phyloP scores from a whole-genome alignment of 164 flowering plant genomes.

The Cinnamomum micranthum region DNA sequence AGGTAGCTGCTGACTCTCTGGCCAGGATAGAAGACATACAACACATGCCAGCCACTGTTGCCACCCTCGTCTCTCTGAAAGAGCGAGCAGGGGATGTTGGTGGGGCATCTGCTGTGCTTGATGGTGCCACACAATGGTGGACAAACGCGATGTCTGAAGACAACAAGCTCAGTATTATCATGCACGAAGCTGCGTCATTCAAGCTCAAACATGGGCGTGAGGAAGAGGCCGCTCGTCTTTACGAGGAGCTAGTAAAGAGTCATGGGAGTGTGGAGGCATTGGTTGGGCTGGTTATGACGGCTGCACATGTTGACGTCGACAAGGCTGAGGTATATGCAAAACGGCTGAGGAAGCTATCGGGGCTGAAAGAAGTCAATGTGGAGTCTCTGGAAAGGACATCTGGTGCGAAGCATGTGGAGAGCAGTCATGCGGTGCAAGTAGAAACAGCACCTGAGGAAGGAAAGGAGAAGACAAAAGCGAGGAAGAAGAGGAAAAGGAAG shows the following conservation, averaged over 20 bases:
- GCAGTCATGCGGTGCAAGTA: constrained; percentile 16
- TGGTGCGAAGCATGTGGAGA: constrained; percentile 66
- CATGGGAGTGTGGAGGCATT: constrained; percentile 64
- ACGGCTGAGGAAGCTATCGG: constrained; percentile 65
- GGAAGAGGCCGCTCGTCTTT: constrained; percentile 67
- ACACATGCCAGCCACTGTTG: constrained; percentile 92
- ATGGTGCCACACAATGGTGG: constrained; percentile 81
- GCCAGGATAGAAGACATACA: constrained; percentile 73
- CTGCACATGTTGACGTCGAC: constrained; percentile 66
- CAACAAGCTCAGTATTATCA: constrained; percentile 49
- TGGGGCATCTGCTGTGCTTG: constrained; percentile 69
- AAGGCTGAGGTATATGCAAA: constrained; percentile 87
- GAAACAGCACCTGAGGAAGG: constrained; percentile 44
- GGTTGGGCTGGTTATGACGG: constrained; percentile 74
- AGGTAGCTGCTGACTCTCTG: constrained; percentile 80
- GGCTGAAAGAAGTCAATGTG: constrained; percentile 66
- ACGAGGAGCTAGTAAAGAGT: constrained; percentile 75
- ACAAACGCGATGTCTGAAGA: constrained; percentile 77
- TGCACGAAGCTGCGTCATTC: constrained; percentile 87
- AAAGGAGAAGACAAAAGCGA: constrained; percentile 57
- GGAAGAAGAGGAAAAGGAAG: constrained; percentile 95
- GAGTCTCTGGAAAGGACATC: constrained; percentile 79
- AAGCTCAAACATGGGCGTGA: constrained; percentile 79
- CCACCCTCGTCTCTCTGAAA: constrained; percentile 78
- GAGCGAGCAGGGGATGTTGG: constrained; percentile 81